Percentiles rank a stretch among this genome's conserved stretches.
Evolutionary conservation across 2,329 filamentous ascomycete genomes (phyloP).

Genomic region (Xylariaceae sp.): DNA sequence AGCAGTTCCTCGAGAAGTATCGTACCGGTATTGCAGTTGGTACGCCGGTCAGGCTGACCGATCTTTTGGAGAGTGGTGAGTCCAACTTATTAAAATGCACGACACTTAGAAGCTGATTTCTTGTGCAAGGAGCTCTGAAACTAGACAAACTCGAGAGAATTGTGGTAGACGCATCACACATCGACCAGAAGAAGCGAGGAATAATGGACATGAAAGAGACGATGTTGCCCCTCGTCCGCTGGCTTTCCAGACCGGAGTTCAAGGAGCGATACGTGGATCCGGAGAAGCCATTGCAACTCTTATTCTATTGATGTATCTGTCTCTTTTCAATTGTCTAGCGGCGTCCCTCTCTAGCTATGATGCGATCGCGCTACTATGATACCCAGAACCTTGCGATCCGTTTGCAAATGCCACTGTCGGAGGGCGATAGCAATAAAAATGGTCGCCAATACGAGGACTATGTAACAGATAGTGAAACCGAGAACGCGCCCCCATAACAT

Average conservation of each 20-base stretch:
- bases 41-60: conserved; percentile 77
- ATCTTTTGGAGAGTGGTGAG: conserved; percentile 76
- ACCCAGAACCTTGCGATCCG: conserved; percentile 10
- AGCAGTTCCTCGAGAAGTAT: conserved; percentile 65
- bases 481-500: conserved; percentile 13
- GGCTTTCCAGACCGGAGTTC: conserved; percentile 68
- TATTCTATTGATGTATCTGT: conserved; percentile 55
- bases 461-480: conserved; percentile 16
- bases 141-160: conserved; percentile 70
- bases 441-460: conserved; percentile 14
- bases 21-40: conserved; percentile 85
- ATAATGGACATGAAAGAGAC: conserved; percentile 95
- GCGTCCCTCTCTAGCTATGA: not conserved
- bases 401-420: not conserved
- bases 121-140: conserved; percentile 59
- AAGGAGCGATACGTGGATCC: conserved; percentile 63
- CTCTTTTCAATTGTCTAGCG: not conserved
- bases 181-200: conserved; percentile 91
- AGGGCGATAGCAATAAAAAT: conserved; percentile 7
- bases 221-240: conserved; percentile 71
- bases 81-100: not conserved
- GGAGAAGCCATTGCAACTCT: conserved; percentile 54
- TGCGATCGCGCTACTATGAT: conserved; percentile 20
- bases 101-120: not conserved
- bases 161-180: conserved; percentile 85